Evolutionary conservation across 1,139 yeast genomes (phyloP), one percentile per base, ranked within the genome.

Genomic region (Hansenula lynferdii): DNA sequence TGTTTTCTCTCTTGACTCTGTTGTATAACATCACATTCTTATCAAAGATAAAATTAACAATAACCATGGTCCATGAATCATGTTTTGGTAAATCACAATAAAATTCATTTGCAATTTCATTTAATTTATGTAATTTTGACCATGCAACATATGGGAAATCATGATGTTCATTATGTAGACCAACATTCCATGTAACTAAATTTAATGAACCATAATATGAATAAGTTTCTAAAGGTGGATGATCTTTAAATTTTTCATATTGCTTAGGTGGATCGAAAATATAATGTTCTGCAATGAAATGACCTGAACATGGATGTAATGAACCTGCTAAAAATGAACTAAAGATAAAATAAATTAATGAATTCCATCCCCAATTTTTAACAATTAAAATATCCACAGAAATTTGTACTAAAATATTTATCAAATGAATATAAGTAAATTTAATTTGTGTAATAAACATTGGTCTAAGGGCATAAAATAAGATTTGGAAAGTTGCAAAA

Each of bases 101-200:
- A 57, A 84, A 89, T 54, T 89, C 97, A 14, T 72, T 58, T 2
- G 96, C 96, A 33, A 85, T 74, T 35, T 64, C 58, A 43, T 84
- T 70, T 29, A 89, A 65, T 43, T 72, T 65, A 29, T 86, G 86
- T 37, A 89, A 67, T 47, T 80, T 77, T 1, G 94, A 74, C 97
- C 97, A 89, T 0, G 97, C 92, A 50, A 89, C 75, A 58, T 79
- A 89, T 1, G 97, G 97, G 69, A 89, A 89, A 62, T 89, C 97
- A 55, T 89, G 97, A 60, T 89, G 97, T 61, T 89, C 97, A 56
- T 85, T 87, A 60, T 89, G 97, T 58, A 86, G 80, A 2, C 97
- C 97, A 9, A 87, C 96, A 53, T 89, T 89, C 90, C 95, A 89
- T 1, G 94, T 86, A 43, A 89, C 64, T 25, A 68, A 46, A 56